Evolutionary conservation across 148 eudicot species (phyloP).

Genomic region (Chenopodium berlandieri): DNA sequence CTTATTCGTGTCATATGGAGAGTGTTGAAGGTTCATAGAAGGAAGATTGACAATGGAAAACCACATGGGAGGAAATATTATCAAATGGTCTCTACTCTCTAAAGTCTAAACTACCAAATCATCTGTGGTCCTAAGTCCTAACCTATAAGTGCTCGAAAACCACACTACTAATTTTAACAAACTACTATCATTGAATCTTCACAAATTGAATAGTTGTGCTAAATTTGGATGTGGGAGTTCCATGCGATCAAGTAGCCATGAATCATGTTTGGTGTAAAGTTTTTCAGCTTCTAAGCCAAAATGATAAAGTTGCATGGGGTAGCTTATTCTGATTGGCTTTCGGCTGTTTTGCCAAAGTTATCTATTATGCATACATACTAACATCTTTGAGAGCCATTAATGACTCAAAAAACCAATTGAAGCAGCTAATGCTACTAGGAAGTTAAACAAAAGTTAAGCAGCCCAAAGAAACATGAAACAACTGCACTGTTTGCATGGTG

Average conservation of each 20-base stretch:
- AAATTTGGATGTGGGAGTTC: not conserved
- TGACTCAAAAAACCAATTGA: no score
- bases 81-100: not conserved
- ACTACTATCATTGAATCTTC: not conserved
- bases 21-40: not conserved
- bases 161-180: not conserved
- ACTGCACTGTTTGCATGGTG: not conserved
- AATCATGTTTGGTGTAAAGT: not conserved
- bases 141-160: not conserved
- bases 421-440: not conserved
- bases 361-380: not conserved
- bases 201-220: not conserved
- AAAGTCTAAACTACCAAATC: not conserved
- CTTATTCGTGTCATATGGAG: not conserved
- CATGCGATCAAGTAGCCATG: not conserved
- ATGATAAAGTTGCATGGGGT: not conserved
- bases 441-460: not conserved
- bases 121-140: not conserved
- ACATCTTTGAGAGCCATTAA: not conserved
- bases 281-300: not conserved
- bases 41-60: not conserved
- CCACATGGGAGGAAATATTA: not conserved
- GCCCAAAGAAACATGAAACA: not conserved
- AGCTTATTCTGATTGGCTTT: not conserved
- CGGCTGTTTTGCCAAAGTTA: not conserved